Conservation (phyloP, 345 rosid genomes). For the Adansonia digitata region DNA sequence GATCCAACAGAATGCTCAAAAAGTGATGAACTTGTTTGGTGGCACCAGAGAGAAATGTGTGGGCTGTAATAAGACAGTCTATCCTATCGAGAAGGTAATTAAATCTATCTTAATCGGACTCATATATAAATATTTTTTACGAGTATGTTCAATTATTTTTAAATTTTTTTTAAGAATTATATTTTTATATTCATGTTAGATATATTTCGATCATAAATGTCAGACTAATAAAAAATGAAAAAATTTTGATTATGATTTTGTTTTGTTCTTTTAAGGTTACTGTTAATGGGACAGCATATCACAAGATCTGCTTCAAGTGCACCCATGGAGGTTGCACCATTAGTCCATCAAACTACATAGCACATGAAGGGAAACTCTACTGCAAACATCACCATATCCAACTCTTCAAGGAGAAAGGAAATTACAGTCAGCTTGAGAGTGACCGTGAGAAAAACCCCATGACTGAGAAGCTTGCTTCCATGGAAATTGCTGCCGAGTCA, state of each 20-base stretch:
- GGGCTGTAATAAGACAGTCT: slow-evolving; percentile 43
- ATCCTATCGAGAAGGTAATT: slow-evolving; percentile 57
- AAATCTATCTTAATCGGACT: background rate
- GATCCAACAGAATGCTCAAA: slow-evolving; percentile 32
- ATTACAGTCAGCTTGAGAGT: slow-evolving; percentile 58
- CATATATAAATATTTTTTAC: too few relatives aligned
- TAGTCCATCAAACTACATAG: slow-evolving; percentile 61
- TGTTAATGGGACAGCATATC: slow-evolving; percentile 51
- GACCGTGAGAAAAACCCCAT: slow-evolving; percentile 22
- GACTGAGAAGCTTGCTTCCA: slow-evolving; percentile 5
- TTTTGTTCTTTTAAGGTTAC: slow-evolving; percentile 28
- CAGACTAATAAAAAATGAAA: too few relatives aligned
- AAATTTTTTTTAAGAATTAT: background rate
- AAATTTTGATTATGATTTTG: background rate
- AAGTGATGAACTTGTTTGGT: slow-evolving; percentile 40
- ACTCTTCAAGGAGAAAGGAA: slow-evolving; percentile 60
- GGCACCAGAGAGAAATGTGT: slow-evolving; percentile 59
- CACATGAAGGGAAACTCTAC: slow-evolving; percentile 59
- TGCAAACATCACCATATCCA: slow-evolving; percentile 72
- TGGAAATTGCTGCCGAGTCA: slow-evolving; percentile 34
- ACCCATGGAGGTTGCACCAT: slow-evolving; percentile 56
- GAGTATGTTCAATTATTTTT: too few relatives aligned
- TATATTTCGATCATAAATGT: too few relatives aligned
- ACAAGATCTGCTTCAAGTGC: slow-evolving; percentile 60
- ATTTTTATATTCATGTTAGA: background rate